Evolutionary conservation across 345 rosid species (phyloP).

Genomic region (Populus simonii): DNA sequence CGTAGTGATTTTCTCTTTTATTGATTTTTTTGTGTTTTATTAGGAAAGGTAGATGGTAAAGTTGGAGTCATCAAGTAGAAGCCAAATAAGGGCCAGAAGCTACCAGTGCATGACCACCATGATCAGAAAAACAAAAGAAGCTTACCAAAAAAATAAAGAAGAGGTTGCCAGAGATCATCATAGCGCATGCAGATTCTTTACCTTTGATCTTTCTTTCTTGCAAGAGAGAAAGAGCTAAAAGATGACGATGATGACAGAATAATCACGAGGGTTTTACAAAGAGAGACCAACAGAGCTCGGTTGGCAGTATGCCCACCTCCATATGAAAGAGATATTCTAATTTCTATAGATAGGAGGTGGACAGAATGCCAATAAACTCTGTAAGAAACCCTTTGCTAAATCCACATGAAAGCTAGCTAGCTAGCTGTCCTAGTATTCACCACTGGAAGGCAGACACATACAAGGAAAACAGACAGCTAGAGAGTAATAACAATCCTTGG

Average conservation of each 20-base stretch:
- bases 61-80: neutral
- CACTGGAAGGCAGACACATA: constrained; percentile 1
- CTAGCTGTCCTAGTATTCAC: constrained; percentile 1
- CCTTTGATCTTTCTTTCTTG: neutral
- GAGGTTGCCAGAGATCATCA: neutral
- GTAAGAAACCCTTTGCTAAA: constrained; percentile 82
- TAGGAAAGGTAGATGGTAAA: neutral
- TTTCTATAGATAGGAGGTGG: constrained; percentile 64
- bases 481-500: neutral
- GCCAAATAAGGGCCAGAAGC: neutral
- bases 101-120: neutral
- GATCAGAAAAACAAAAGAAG: neutral
- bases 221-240: neutral
- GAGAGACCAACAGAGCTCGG: constrained; percentile 74
- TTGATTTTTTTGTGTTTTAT: neutral
- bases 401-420: constrained; percentile 48
- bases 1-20: neutral
- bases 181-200: neutral
- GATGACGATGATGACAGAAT: constrained; percentile 1
- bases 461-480: neutral
- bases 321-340: neutral
- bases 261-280: constrained; percentile 68
- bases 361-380: constrained; percentile 99
- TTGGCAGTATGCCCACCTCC: constrained; percentile 98
- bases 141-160: neutral